A percentile compares a stretch with the other conserved stretches of the same genome.
phyloP scores from a whole-genome alignment of 768 basidiomycete genomes.

The Chalciporus piperatus region DNA sequence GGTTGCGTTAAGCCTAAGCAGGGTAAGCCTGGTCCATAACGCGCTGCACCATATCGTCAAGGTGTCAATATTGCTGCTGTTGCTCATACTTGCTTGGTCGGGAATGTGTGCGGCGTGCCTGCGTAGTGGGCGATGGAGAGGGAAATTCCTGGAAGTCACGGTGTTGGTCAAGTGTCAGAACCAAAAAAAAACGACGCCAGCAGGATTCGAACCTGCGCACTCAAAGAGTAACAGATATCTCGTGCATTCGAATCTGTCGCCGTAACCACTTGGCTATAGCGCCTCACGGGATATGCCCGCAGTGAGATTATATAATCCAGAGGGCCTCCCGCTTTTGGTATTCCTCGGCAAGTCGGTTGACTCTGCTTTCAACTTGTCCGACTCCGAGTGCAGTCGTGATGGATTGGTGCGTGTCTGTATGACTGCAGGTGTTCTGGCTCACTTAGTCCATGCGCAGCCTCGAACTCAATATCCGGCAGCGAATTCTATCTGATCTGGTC shows the following conservation, averaged over 20 bases:
- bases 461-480: conserved; percentile 75
- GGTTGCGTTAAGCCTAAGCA: neutral
- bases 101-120: neutral
- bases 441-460: conserved; percentile 42
- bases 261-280: conserved; percentile 79
- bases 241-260: conserved; percentile 62
- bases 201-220: conserved; percentile 42
- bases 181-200: conserved; percentile 33
- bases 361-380: neutral
- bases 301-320: neutral
- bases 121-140: too few relatives aligned
- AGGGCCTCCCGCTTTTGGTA: conserved; percentile 5
- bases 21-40: conserved; percentile 2
- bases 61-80: too few relatives aligned
- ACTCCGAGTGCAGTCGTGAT: conserved; percentile 25
- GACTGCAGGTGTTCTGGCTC: neutral
- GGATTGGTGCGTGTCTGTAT: conserved; percentile 44
- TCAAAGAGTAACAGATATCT: conserved; percentile 38
- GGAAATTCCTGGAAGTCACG: too few relatives aligned
- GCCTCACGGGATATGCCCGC: conserved; percentile 10
- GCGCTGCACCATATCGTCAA: neutral
- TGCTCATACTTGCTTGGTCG: too few relatives aligned
- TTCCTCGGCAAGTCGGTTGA: neutral
- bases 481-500: conserved; percentile 73
- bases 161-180: too few relatives aligned